These are phyloP conservation scores for Rhododendron ferrugineum DNA, from an alignment of 148 eudicot species.

Conservation along the genomic window DNA sequence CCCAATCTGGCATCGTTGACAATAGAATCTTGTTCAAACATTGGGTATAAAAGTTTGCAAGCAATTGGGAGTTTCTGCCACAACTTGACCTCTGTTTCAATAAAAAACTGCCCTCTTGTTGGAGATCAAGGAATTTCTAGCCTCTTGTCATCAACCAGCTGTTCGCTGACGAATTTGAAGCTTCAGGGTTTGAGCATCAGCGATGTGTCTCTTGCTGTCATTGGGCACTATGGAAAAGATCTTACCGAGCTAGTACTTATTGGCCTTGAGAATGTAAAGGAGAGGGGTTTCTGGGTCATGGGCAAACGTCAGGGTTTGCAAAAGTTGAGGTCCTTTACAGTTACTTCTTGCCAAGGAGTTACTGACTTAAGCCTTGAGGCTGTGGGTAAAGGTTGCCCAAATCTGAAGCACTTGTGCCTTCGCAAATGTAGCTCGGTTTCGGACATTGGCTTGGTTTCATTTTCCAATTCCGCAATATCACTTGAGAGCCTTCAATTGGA, in stretches of 20 bases:
- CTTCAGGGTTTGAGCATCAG: constrained; percentile 64
- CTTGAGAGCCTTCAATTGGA: constrained; percentile 67
- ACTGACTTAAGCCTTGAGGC: constrained; percentile 73
- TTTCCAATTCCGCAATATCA: constrained; percentile 45
- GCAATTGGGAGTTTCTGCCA: constrained; percentile 59
- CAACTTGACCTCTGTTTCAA: constrained; percentile 41
- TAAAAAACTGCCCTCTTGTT: constrained; percentile 70
- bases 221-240: constrained; percentile 63
- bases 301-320: constrained; percentile 71
- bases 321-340: constrained; percentile 46
- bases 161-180: constrained; percentile 44
- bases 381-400: constrained; percentile 70
- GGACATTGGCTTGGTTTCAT: constrained; percentile 69
- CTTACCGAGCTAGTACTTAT: constrained; percentile 50
- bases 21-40: constrained; percentile 54
- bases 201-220: constrained; percentile 76
- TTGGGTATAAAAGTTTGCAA: constrained; percentile 55
- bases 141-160: constrained; percentile 47
- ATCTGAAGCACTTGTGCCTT: constrained; percentile 50
- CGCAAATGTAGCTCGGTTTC: constrained; percentile 50
- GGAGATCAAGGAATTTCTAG: constrained; percentile 78
- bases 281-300: constrained; percentile 94
- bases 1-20: constrained; percentile 43
- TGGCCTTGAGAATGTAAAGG: constrained; percentile 65
- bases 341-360: constrained; percentile 64